Conservation (phyloP, 768 basidiomycete species). For the Leccinum rimulosum region DNA sequence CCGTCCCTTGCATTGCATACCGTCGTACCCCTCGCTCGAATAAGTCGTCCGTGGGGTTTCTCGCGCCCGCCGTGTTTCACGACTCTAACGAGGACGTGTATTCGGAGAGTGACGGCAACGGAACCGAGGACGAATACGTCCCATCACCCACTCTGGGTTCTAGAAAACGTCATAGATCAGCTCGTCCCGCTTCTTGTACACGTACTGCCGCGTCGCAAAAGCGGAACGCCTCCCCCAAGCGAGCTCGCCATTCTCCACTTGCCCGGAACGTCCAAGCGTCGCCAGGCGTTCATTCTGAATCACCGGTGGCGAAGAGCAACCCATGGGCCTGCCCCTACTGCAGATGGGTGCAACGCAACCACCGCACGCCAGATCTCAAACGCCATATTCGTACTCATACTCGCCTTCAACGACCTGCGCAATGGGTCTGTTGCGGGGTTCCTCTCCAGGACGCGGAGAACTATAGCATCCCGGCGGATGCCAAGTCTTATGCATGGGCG, state of each 20-base stretch:
- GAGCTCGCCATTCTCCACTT: slow-evolving; percentile 33
- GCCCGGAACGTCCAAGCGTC: slow-evolving; percentile 48
- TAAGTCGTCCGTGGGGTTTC: slow-evolving; percentile 2
- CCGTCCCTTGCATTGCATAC: slow-evolving; percentile 2
- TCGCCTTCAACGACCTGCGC: slow-evolving; percentile 33
- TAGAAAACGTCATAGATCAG: slow-evolving; percentile 34
- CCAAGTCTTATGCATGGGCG: slow-evolving; percentile 27
- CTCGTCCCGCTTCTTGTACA: slow-evolving; percentile 1
- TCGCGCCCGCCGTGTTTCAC: neutral
- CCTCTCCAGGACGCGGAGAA: slow-evolving; percentile 24
- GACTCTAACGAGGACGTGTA: slow-evolving; percentile 31
- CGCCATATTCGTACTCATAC: slow-evolving; percentile 57
- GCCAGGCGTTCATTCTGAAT: slow-evolving; percentile 16
- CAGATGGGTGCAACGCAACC: slow-evolving; percentile 45
- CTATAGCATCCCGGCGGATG: slow-evolving; percentile 20
- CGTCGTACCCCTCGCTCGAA: slow-evolving; percentile 16
- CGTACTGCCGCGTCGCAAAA: slow-evolving; percentile 5
- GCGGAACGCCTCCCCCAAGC: slow-evolving; percentile 18
- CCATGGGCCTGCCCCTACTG: slow-evolving; percentile 48
- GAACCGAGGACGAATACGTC: slow-evolving; percentile 44
- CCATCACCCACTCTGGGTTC: slow-evolving; percentile 36
- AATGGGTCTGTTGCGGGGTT: slow-evolving; percentile 40
- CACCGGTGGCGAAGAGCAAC: slow-evolving; percentile 28
- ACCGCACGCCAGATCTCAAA: slow-evolving; percentile 55
- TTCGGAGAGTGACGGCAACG: slow-evolving; percentile 39